Base-by-base conservation (phyloP, 129 eudicot genomes). In the Saussurea involucrata region DNA sequence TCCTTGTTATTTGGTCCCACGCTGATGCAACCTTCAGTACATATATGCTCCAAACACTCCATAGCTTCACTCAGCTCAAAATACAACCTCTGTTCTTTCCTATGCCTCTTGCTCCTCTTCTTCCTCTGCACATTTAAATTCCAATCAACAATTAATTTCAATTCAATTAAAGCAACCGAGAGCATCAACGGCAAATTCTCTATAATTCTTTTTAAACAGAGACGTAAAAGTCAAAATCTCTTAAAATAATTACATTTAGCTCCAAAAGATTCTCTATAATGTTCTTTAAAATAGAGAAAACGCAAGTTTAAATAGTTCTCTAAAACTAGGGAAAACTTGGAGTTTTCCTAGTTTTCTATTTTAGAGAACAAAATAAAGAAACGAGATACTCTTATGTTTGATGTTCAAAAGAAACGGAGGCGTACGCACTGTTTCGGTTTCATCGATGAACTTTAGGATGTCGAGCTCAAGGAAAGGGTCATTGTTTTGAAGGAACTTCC, bases 41-140 rank as follows among this genome's bases (percentile, higher is more conserved):
- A 92, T 37, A 95, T 95, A 74, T 95, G 99, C 74, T 86, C 95
- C 69, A 95, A 78, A 84, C 99, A 88, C 24, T 95, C 99, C 99
- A 95, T 90, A 7, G 97, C 99, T 81, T 95, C 97, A 58, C 92
- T 87, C 18, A 95, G 83, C 82, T 95, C 87, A 25, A 90, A 37
- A 75, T 95, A 95, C 86, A 92, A 79, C 40, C 72, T 75, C 81
- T 95, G 97, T 53, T 83, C 99, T 66, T 77, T 77, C 75, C 77
- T 92, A 11, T 85, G 89, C 82, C 77, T 88, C 79, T 80, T 82
- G 57, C 85, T 80, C 72, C 83, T 90, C 83, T 81, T 92, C 77
- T 78, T 92, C 91, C 96, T 88, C 99, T 95, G 76, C 63, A 81
- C 44, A 17, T 37, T 40, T 4, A 17, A 37, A 67, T 10, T 1